These are phyloP conservation scores for Candida sakaeoensis DNA, from an alignment of 805 yeast genomes.

Conservation along the genomic window DNA sequence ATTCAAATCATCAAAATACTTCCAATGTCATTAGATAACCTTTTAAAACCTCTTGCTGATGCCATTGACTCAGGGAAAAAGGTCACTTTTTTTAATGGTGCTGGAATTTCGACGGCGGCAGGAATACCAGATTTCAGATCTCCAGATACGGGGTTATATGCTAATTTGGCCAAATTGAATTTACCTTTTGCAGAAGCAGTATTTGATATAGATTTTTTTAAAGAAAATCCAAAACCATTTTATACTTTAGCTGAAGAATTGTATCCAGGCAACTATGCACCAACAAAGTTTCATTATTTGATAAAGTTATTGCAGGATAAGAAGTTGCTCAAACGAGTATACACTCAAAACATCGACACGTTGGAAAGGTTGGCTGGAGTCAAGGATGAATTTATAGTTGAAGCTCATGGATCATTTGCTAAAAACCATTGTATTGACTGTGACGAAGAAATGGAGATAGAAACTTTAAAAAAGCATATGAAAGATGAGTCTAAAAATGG, in stretches of 20 bases:
- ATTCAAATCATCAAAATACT: neutral
- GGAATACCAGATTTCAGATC: conserved; percentile 96
- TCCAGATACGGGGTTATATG: conserved; percentile 84
- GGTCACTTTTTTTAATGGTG: conserved; percentile 76
- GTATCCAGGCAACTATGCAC: conserved; percentile 83
- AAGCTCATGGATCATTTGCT: conserved; percentile 96
- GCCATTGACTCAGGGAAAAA: conserved; percentile 34
- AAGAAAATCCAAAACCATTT: conserved; percentile 75
- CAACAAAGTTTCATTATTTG: conserved; percentile 78
- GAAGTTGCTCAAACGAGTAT: conserved; percentile 60
- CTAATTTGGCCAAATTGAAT: conserved; percentile 68
- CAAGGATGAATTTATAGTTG: conserved; percentile 58
- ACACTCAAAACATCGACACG: conserved; percentile 92
- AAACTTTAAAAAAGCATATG: conserved; percentile 41
- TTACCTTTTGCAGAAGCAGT: conserved; percentile 95
- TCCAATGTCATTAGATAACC: conserved; percentile 3
- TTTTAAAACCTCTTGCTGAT: conserved; percentile 23
- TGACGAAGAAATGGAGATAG: conserved; percentile 45
- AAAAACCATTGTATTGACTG: conserved; percentile 81
- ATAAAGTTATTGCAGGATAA: conserved; percentile 66
- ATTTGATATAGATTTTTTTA: conserved; percentile 81
- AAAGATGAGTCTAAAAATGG: conserved; percentile 25
- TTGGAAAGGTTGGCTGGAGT: conserved; percentile 85
- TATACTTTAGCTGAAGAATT: conserved; percentile 79
- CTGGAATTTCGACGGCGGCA: conserved; percentile 89